Base-by-base conservation (phyloP, 2,329 filamentous ascomycete species). In the Calonectria honghensis region DNA sequence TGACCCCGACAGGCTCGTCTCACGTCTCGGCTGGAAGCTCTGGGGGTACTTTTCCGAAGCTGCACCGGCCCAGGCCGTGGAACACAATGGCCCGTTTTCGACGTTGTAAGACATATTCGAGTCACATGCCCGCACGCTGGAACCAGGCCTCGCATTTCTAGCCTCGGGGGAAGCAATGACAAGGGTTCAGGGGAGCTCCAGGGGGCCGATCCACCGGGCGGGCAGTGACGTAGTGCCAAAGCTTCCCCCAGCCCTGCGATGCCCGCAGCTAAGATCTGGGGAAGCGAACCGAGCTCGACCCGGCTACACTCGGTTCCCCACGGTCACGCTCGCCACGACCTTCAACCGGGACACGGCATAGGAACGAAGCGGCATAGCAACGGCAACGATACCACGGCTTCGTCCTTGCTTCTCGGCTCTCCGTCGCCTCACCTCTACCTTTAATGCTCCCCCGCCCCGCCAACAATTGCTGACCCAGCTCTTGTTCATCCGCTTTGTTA, bases 291-390 rank as follows among this genome's bases (percentile, higher is more conserved):
- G 63, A 75, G 63, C 57, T 63, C 57, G 64, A 75, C 72, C 79
- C 79, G 83, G 82, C 78, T 84, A 84, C 77, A 79, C 77, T 78
- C 83, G 83, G 83, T 81, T 84, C 81, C 78, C 80, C 78, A 76
- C 82, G 82, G 83, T 77, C 81, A 75, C 74, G 66, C 39, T 77
- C 73, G 77, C 77, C 69, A 76, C 79, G 66, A 45, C 70, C 69
- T 75, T 73, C 77, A 70, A 70, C 73, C 71, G 79, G 77, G 77
- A 75, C 75, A 78, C 79, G 78, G 78, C 77, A 79, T 79, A 79
- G 79, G 75, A 76, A 76, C 78, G 78, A 76, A 74, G 76, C 79
- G 79, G 78, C 79, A 81, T 78, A 71, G 41, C 71, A 69, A 76
- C 73, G 74, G 73, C 45, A 54, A 73, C 75, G 64, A 73, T 51